Evolutionary conservation across 352 stramenopile genomes (phyloP).

Genomic region (Globisporangium echinulatum): DNA sequence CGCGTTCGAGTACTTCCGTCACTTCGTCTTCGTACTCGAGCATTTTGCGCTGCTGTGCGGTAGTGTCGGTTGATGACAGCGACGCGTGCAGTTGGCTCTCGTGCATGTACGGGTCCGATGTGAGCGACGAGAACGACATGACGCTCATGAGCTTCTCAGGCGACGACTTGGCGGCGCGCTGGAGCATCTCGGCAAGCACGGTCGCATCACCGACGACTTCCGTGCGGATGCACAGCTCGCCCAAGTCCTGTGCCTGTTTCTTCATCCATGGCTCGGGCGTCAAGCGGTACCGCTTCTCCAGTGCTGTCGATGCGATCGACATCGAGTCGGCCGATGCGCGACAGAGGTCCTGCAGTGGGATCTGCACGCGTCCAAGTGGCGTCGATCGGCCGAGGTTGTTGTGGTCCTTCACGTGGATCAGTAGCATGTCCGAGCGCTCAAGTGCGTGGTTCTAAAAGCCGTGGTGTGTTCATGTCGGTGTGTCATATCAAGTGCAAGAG

Average conservation of each 20-base stretch:
- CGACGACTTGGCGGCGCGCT: constrained; percentile 24
- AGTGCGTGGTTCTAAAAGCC: constrained; percentile 35
- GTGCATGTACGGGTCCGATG: constrained; percentile 32
- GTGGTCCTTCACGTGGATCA: constrained; percentile 74
- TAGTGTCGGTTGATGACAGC: background rate
- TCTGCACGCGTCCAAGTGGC: constrained; percentile 56
- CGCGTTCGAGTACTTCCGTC: constrained; percentile 33
- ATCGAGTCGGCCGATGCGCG: constrained; percentile 42
- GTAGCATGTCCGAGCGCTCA: constrained; percentile 28
- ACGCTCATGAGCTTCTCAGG: constrained; percentile 49
- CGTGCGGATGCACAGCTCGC: constrained; percentile 62
- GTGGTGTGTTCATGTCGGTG: background rate
- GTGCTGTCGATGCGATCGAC: constrained; percentile 40
- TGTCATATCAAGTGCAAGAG: background rate
- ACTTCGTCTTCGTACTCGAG: constrained; percentile 38
- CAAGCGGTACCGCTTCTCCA: constrained; percentile 50
- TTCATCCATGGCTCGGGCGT: constrained; percentile 72
- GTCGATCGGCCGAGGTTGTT: constrained; percentile 62
- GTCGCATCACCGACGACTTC: constrained; percentile 57
- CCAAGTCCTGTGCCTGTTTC: constrained; percentile 40
- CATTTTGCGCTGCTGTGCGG: background rate
- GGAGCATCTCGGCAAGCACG: constrained; percentile 43
- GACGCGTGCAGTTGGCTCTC: constrained; percentile 13
- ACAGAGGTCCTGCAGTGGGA: constrained; percentile 55
- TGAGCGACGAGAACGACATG: constrained; percentile 44